Evolutionary conservation across 2,329 filamentous ascomycete genomes (phyloP).

Genomic region (Venturia carpophila): DNA sequence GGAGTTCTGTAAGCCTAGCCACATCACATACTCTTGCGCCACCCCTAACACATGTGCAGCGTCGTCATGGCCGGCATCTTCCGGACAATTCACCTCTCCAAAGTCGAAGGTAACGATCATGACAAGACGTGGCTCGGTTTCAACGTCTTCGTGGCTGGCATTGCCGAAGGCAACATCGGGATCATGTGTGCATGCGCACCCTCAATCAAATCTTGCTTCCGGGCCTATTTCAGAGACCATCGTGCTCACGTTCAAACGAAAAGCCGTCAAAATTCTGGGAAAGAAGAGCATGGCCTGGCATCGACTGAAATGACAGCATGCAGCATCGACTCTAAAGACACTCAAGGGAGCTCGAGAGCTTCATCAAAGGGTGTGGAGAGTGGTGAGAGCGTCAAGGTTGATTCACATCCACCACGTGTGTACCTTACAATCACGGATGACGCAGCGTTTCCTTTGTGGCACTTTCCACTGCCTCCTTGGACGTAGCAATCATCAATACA

Average conservation of each 20-base stretch:
- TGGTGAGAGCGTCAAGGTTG: neutral
- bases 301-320: neutral
- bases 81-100: constrained; percentile 27
- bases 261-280: neutral
- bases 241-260: neutral
- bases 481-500: neutral
- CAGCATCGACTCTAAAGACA: neutral
- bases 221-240: neutral
- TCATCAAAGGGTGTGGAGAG: neutral
- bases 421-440: neutral
- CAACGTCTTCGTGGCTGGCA: constrained; percentile 16
- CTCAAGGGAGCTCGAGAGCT: neutral
- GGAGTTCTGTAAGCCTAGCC: constrained; percentile 21
- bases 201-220: constrained; percentile 17
- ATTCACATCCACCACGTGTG: neutral
- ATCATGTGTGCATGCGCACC: constrained; percentile 20
- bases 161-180: constrained; percentile 16
- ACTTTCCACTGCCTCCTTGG: neutral
- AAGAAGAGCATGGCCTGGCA: neutral
- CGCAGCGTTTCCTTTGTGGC: neutral
- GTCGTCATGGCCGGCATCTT: constrained; percentile 28
- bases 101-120: neutral
- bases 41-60: constrained; percentile 19
- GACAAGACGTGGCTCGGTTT: constrained; percentile 16
- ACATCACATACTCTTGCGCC: neutral